Evolutionary conservation across 1,284 basidiomycete genomes (phyloP), one percentile per base, ranked within the genome.

Genomic region (Cryptococcus jaspeensis): DNA sequence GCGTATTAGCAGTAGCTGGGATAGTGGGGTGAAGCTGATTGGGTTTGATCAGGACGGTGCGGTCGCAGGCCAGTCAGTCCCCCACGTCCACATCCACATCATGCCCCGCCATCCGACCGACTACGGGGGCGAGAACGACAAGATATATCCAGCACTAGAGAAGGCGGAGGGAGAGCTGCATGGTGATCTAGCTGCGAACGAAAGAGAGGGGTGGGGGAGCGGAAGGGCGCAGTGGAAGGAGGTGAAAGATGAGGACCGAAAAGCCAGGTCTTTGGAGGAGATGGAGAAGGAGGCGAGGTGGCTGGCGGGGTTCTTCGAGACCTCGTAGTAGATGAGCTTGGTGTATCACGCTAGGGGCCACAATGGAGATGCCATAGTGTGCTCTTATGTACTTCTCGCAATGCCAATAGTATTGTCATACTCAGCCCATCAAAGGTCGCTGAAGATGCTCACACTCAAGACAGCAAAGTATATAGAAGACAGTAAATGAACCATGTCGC

Each of bases 41-140:
- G n/a, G 9, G 40, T 18, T 12, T 15, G 5, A 18, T 12, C 43
- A 95, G 89, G 92, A 95, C 71, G 92, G 92, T 6, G 83, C 81
- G 55, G 87, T 87, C 7, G 89, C 91, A 0, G 87, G 92, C 0
- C 92, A 96, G 79, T 86, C 85, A 5, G 85, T 94, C 15, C 87
- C 91, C 0, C 92, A 95, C 69, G 89, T 95, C 22, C 92, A 96
- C 73, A 88, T 95, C 62, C 92, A 95, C 71, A 78, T 95, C 32
- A 79, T 96, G 11, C 92, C 92, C 22, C 84, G 92, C 2, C 85
- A 85, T 66, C 76, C 81, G 23, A 71, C 69, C 13, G 81, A 83
- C 85, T 80, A 82, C 81, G 52, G 77, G 66, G 62, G 82, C 40
- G 54, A 81, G 44, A 90, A 88, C 68, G 91, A 94, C 73, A 82